phyloP scores from a whole-genome alignment of 768 basidiomycete species.

The Boletellus ananiceps region DNA sequence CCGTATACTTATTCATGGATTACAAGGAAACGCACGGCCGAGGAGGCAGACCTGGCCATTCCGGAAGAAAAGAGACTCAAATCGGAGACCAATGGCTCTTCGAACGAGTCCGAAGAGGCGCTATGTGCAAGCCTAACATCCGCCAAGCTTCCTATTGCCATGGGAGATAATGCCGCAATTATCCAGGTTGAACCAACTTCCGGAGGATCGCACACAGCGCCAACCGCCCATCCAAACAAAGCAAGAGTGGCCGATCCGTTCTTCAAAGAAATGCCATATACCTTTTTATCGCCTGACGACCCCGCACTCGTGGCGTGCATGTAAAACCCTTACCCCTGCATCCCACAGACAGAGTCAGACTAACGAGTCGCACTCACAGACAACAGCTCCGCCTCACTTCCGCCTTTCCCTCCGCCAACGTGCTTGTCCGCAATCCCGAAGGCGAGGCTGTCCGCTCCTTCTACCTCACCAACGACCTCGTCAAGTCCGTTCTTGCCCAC shows the following conservation, averaged over 20 bases:
- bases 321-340: conserved; percentile 41
- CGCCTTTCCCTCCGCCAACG: conserved; percentile 67
- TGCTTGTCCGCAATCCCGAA: conserved; percentile 83
- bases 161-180: conserved; percentile 1
- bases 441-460: conserved; percentile 72
- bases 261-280: conserved; percentile 92
- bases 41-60: conserved; percentile 36
- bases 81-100: conserved; percentile 27
- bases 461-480: conserved; percentile 82
- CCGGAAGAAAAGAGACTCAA: conserved; percentile 51
- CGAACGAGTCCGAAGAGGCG: conserved; percentile 2
- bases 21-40: conserved; percentile 44
- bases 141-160: not conserved
- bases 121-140: conserved; percentile 7
- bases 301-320: conserved; percentile 66
- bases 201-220: not conserved
- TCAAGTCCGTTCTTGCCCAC: conserved; percentile 70
- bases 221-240: conserved; percentile 1
- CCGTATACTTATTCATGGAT: conserved; percentile 5
- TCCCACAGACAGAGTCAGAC: not conserved
- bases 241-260: conserved; percentile 28
- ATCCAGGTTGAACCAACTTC: conserved; percentile 1
- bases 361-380: conserved; percentile 36
- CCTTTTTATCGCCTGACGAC: conserved; percentile 68
- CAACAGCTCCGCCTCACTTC: conserved; percentile 64